Base-by-base conservation (phyloP, 192 early-diverging fungal species). In the Ambispora gerdemannii region DNA sequence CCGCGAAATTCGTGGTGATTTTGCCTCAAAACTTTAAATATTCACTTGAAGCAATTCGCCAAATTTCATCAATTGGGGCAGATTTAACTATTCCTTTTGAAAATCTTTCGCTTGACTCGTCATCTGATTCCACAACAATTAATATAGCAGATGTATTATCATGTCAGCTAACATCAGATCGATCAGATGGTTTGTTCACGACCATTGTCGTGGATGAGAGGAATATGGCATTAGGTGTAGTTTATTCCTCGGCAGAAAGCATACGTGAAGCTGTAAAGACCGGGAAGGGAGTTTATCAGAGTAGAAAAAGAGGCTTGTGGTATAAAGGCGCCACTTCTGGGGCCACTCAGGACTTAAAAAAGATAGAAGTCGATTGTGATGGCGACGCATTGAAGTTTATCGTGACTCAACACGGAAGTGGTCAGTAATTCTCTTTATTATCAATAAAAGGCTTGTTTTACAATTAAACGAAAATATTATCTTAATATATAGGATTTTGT, bases 271-370 rank as follows among this genome's bases (percentile, higher is more conserved):
- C 95, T 0, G 76, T 99, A 53, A 80, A 81, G 27, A 87, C 86
- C 0, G 83, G 87, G 3, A 77, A 85, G 52, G 97, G 97, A n/a
- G 94, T 97, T 11, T 99, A 97, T 82, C 90, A 93, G 77, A 93
- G 91, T 34, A 84, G 97, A 52, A 78, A 72, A 15, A 84, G 94
- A 50, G 95, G 94, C 22, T 82, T 99, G 13, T 99, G 97, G 97
- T 87, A 93, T 77, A 99, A 99, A 79, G 97, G 97, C 10, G 80
- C 87, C 47, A 93, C 97, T 0, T 98, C 96, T 0, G 96, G 95
- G 34, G 91, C 97, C 3, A 92, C 90, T n/a, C 97, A 99, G 77
- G 81, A 83, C 33, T 81, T 99, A 61, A 72, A 90, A 33, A 83
- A 83, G 31, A 80, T 98, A 50, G 73, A 86, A n/a, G 74, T 86